phyloP scores from a whole-genome alignment of 2,329 filamentous ascomycete species.

The Pseudocercospora pini-densiflorae region DNA sequence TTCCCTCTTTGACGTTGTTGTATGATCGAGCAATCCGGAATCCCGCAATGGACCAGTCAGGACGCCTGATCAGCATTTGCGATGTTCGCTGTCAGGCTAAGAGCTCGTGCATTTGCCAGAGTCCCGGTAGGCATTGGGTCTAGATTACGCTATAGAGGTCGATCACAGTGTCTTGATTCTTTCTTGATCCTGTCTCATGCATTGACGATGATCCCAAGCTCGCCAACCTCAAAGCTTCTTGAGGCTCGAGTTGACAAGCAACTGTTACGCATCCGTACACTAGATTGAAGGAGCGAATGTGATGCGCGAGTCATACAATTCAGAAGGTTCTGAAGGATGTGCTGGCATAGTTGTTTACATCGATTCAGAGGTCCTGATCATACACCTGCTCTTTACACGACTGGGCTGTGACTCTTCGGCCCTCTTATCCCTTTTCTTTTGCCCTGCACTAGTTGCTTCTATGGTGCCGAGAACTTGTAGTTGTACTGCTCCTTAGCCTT shows the following conservation, averaged over 20 bases:
- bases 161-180: background rate
- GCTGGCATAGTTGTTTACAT: background rate
- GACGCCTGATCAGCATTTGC: too few species aligned
- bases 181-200: background rate
- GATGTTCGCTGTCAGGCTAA: too few species aligned
- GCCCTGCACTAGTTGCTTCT: background rate
- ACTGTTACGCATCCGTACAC: background rate
- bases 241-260: background rate
- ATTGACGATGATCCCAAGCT: background rate
- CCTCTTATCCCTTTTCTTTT: background rate
- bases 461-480: slow-evolving; percentile 47
- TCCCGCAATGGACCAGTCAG: too few species aligned
- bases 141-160: background rate
- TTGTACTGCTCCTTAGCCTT: slow-evolving; percentile 52
- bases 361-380: background rate
- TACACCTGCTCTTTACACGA: background rate
- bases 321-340: background rate
- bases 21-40: too few species aligned
- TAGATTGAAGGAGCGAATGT: background rate
- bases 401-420: too few species aligned
- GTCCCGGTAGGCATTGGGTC: background rate
- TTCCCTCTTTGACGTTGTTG: too few species aligned
- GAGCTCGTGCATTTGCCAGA: background rate
- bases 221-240: background rate
- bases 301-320: background rate